A percentile compares a stretch with the other conserved stretches of the same genome.
These are phyloP conservation scores for Termitomyces sp. DNA, from an alignment of 768 basidiomycete genomes.

Conservation along the genomic window DNA sequence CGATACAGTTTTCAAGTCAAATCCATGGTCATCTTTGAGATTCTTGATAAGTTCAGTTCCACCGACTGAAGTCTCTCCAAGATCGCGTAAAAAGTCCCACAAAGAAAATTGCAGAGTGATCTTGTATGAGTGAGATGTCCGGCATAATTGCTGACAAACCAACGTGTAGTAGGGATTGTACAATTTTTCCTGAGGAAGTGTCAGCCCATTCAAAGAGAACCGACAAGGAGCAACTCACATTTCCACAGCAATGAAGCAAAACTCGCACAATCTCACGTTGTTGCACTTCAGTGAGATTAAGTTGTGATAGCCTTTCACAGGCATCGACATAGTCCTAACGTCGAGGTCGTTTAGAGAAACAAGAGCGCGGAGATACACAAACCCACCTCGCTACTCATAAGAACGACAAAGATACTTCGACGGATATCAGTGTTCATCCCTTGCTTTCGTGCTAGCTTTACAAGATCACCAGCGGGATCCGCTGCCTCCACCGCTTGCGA, in stretches of 20 bases:
- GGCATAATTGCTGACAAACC: slow-evolving; percentile 78
- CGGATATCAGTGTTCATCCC: slow-evolving; percentile 99
- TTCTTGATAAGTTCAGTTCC: slow-evolving; percentile 74
- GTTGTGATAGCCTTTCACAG: slow-evolving; percentile 79
- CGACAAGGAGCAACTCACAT: slow-evolving; percentile 38
- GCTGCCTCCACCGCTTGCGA: slow-evolving; percentile 14
- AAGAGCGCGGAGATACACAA: neutral
- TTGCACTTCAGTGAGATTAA: slow-evolving; percentile 83
- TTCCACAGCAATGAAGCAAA: slow-evolving; percentile 86
- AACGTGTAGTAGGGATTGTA: slow-evolving; percentile 97
- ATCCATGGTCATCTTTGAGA: slow-evolving; percentile 41
- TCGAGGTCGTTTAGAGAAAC: neutral
- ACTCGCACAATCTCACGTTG: slow-evolving; percentile 95
- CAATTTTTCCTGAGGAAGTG: slow-evolving; percentile 59
- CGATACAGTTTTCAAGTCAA: slow-evolving; percentile 50
- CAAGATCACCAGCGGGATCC: slow-evolving; percentile 34
- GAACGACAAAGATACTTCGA: slow-evolving; percentile 82
- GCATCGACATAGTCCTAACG: slow-evolving; percentile 92
- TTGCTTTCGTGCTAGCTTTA: slow-evolving; percentile 85
- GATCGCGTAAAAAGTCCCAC: slow-evolving; percentile 93
- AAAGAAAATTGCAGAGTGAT: slow-evolving; percentile 92
- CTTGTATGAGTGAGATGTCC: slow-evolving; percentile 73
- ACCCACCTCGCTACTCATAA: slow-evolving; percentile 93
- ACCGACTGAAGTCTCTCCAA: slow-evolving; percentile 81
- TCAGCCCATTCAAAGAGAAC: neutral